Evolutionary conservation across 768 basidiomycete genomes (phyloP), one percentile per base, ranked within the genome.

Genomic region (Kwoniella mangroviensis): DNA sequence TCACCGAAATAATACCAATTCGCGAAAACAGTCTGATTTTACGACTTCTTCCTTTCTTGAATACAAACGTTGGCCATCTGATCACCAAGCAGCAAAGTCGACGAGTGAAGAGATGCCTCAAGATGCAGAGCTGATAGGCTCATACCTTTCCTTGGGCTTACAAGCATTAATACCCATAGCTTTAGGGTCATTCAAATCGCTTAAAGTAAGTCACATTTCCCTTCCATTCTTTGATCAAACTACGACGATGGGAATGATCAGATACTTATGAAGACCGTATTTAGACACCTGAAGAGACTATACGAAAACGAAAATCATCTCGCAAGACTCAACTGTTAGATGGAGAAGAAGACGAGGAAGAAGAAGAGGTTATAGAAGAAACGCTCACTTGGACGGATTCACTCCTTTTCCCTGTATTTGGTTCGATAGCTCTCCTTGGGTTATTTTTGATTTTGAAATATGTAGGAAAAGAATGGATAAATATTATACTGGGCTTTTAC

Each of bases 391-490:
- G 82, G 71, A 69, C 67, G 0, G 83, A 84, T 65, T 79, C 81
- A 17, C 72, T 83, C 26, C 43, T 79, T 57, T 83, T 84, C 63
- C 84, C 84, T 13, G 66, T 84, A 1, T 58, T 83, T 34, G 93
- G 91, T 4, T 92, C 92, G 0, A 85, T 85, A 6, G 87, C 86
- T 41, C 85, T 96, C 40, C 84, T 92, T 72, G 88, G 89, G 4
- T 80, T 94, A 70, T 94, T 91, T 76, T 70, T 87, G 65, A 81
- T 91, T 28, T 86, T 96, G 66, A 90, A 88, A 76, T 93, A 90
- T 80, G 83, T 91, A 63, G 92, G 92, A 41, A 88, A 73, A 74
- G 88, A 89, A 68, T 92, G 92, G 90, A 88, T 96, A 67, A 95
- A 95, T 83, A 87, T 87, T 86, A 73, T 94, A 5, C 84, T 96